These are phyloP conservation scores for Pleurotus ostreatus DNA, from an alignment of 768 basidiomycete genomes.

Conservation along the genomic window DNA sequence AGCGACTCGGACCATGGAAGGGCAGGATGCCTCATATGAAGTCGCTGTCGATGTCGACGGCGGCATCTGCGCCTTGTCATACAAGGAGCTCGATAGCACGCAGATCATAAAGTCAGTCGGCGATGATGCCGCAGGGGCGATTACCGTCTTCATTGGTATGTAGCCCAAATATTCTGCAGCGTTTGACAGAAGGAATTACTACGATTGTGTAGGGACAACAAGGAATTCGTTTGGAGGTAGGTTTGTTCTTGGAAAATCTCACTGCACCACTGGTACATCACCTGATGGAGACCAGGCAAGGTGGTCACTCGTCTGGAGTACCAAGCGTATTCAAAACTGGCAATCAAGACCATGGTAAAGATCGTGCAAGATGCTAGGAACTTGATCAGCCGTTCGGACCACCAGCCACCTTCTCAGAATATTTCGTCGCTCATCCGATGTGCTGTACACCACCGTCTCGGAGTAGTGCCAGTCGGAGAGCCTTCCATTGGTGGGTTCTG, in stretches of 20 bases:
- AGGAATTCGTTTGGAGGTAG: slow-evolving; percentile 81
- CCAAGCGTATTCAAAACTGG: slow-evolving; percentile 78
- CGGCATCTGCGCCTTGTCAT: slow-evolving; percentile 57
- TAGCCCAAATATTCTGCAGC: not conserved
- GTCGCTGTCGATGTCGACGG: slow-evolving; percentile 35
- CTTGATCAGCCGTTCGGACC: slow-evolving; percentile 37
- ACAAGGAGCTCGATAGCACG: slow-evolving; percentile 51
- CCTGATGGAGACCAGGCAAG: slow-evolving; percentile 44
- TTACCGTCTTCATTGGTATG: slow-evolving; percentile 69
- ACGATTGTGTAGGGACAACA: slow-evolving; percentile 50
- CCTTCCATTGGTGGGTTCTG: slow-evolving; percentile 56
- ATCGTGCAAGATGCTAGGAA: slow-evolving; percentile 48
- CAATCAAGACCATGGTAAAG: slow-evolving; percentile 69
- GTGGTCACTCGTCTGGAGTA: slow-evolving; percentile 72
- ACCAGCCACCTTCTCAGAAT: slow-evolving; percentile 23
- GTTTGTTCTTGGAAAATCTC: not conserved
- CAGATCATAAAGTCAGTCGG: slow-evolving; percentile 59
- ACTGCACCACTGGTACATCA: not conserved
- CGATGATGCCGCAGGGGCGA: slow-evolving; percentile 66
- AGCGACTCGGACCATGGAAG: not conserved
- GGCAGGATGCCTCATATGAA: slow-evolving; percentile 36
- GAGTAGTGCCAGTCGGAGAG: slow-evolving; percentile 72
- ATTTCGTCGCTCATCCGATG: slow-evolving; percentile 47
- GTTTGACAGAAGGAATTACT: not conserved
- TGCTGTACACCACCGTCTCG: slow-evolving; percentile 73